Base-by-base conservation (phyloP, 208 protist species). In the Crithidia sp. region DNA sequence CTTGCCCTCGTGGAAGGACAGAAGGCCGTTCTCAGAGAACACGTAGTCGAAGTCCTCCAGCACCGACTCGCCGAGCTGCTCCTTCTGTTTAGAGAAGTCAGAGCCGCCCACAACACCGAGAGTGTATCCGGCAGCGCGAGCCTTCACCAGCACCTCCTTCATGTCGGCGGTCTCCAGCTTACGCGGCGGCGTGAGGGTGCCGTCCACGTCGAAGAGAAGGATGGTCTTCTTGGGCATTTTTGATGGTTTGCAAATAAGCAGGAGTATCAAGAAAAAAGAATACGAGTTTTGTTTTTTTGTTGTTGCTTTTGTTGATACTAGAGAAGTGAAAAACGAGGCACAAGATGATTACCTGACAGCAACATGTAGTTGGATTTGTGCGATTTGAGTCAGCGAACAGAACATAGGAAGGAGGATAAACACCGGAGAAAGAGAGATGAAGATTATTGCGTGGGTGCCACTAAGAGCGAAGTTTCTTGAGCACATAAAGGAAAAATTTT, bases 21-120 rank as follows among this genome's bases (percentile, higher is more conserved):
- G 74, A 5, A 99, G 88, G 47, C 99, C 99, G 86, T 99, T 99
- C 83, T 99, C 99, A 36, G 92, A 83, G 83, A 99, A 99, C 8
- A 98, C 79, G 74, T 96, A 99, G 79, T 99, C 97, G 73, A 99
- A 99, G 56, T 98, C 72, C 7, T 90, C 13, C 7, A 99, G 77
- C 39, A 97, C 67, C 50, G 90, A 76, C 37, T 86, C 75, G 39
- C 98, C 98, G 9, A 99, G 82, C 90, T 99, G 99, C 77, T 99
- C 98, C 68, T 92, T 57, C 78, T 99, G 98, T 88, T 99, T 99
- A 3, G 41, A 47, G 19, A 99, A 86, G 86, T 99, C 98, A 17
- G 97, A 99, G 57, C 99, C 99, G 67, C 99, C 99, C 36, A 99
- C 99, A 50, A 99, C 91, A 66, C 98, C 99, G 10, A 99, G 77